These are phyloP conservation scores for Hirschfeldia incana DNA, from an alignment of 345 rosid genomes.

Conservation along the genomic window DNA sequence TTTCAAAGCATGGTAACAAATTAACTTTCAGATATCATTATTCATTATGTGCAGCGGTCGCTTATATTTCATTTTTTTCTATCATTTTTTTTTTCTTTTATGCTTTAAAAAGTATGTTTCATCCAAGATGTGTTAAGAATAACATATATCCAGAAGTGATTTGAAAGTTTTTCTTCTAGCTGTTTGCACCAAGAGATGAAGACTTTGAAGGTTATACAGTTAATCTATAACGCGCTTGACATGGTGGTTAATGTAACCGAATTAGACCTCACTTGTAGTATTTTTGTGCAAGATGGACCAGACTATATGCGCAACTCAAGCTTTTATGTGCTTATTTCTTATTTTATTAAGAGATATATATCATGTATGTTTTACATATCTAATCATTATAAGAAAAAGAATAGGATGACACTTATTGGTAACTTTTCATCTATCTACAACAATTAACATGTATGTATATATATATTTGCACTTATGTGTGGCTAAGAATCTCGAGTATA, in stretches of 20 bases:
- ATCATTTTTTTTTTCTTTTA: too few species aligned
- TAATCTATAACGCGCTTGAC: not conserved
- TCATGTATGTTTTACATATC: conserved; percentile 11
- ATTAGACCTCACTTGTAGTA: not conserved
- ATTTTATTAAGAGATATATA: conserved; percentile 7
- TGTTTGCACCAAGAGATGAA: not conserved
- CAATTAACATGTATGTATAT: conserved; percentile 23
- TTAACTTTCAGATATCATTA: not conserved
- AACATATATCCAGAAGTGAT: not conserved
- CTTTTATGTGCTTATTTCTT: conserved; percentile 24
- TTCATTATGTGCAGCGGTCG: not conserved
- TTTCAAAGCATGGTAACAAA: not conserved
- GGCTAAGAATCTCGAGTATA: conserved; percentile 16
- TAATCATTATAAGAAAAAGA: conserved; percentile 8
- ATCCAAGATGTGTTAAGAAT: too few species aligned
- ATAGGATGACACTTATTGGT: conserved; percentile 9
- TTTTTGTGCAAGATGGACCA: not conserved
- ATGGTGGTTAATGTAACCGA: not conserved
- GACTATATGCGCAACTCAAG: not conserved
- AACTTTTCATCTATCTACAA: conserved; percentile 32
- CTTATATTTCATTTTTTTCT: not conserved
- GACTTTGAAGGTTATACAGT: not conserved
- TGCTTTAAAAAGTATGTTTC: too few species aligned
- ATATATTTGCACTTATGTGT: conserved; percentile 35
- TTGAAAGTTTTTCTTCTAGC: not conserved